Evolutionary conservation across 306 rosid species (phyloP).

Genomic region (Corylus americana): DNA sequence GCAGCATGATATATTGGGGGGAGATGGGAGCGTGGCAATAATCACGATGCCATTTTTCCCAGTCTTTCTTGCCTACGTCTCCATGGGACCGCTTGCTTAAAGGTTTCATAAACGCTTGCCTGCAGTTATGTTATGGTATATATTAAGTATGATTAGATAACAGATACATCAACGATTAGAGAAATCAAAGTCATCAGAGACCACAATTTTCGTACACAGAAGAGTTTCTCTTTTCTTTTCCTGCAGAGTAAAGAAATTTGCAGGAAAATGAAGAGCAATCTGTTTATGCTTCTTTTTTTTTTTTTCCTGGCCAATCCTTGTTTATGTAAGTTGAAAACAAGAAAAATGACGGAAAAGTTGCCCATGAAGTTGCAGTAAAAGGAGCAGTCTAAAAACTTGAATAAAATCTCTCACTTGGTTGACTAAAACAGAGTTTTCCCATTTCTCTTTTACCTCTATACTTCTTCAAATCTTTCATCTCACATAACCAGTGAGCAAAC

Average conservation of each 20-base stretch:
- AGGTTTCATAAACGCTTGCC: constrained; percentile 69
- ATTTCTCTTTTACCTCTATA: no score
- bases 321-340: not conserved
- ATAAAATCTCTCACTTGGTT: no score
- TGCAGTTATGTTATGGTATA: constrained; percentile 31
- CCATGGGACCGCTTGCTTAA: constrained; percentile 90
- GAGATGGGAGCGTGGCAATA: constrained; percentile 5
- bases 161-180: constrained; percentile 18
- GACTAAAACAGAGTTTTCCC: no score
- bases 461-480: no score
- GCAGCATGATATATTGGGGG: not conserved
- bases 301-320: no score
- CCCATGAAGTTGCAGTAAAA: no score
- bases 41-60: constrained; percentile 27
- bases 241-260: not conserved
- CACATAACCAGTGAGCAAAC: no score
- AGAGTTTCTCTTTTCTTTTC: not conserved
- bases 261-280: not conserved
- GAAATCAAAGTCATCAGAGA: not conserved
- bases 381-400: no score
- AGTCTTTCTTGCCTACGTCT: constrained; percentile 53
- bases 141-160: constrained; percentile 22
- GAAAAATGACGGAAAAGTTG: no score
- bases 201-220: no score
- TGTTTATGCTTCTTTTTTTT: not conserved